phyloP scores from a whole-genome alignment of 2,329 filamentous ascomycete species.

The Xylaria sp. region DNA sequence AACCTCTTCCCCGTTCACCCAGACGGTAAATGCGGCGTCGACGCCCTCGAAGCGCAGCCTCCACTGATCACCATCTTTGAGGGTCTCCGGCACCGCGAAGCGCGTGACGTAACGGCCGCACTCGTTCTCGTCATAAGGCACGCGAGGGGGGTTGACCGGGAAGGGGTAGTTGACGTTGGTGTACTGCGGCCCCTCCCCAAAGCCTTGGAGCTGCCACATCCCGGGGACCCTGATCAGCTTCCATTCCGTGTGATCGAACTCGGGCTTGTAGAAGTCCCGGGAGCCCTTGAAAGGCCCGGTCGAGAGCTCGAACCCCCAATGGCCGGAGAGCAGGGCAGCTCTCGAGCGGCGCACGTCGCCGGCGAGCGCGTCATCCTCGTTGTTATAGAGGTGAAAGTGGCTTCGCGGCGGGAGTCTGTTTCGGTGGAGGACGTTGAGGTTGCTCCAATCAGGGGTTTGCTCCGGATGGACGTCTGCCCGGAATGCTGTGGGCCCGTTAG shows the following conservation, averaged over 20 bases:
- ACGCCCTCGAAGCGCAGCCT: slow-evolving; percentile 76
- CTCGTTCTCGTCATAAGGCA: slow-evolving; percentile 67
- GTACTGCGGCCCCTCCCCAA: slow-evolving; percentile 62
- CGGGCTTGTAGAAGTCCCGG: slow-evolving; percentile 41
- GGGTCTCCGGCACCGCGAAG: slow-evolving; percentile 55
- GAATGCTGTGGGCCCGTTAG: not conserved
- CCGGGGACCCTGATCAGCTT: slow-evolving; percentile 61
- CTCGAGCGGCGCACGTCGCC: slow-evolving; percentile 44
- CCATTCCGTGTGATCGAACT: slow-evolving; percentile 44
- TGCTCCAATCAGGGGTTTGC: slow-evolving; percentile 60
- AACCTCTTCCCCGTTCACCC: slow-evolving; percentile 67
- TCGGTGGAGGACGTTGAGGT: slow-evolving; percentile 60
- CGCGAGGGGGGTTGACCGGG: slow-evolving; percentile 65
- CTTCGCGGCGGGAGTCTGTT: slow-evolving; percentile 61
- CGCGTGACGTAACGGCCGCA: slow-evolving; percentile 63
- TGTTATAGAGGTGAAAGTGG: slow-evolving; percentile 57
- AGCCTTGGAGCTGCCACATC: slow-evolving; percentile 70
- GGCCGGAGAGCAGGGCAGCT: slow-evolving; percentile 52
- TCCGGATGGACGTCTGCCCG: slow-evolving; percentile 34
- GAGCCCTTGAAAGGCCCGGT: slow-evolving; percentile 51
- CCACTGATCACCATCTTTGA: slow-evolving; percentile 53
- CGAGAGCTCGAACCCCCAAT: slow-evolving; percentile 57
- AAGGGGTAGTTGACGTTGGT: slow-evolving; percentile 66
- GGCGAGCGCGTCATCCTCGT: slow-evolving; percentile 51
- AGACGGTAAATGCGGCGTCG: slow-evolving; percentile 72